phyloP scores from a whole-genome alignment of 2,329 filamentous ascomycete species.

The Laburnicola sp. region DNA sequence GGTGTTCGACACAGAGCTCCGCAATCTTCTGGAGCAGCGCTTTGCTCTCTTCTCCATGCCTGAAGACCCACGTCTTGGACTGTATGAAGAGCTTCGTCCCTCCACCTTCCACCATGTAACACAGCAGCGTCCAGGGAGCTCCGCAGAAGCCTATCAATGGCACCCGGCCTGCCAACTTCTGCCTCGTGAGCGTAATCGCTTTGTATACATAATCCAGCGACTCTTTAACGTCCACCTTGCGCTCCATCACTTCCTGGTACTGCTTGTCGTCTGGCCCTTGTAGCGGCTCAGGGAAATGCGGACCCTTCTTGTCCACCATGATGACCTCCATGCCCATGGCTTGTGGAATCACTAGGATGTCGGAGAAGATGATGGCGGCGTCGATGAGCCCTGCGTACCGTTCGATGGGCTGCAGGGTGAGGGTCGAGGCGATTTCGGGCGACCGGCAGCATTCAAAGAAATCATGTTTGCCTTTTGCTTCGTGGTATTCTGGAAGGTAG shows the following conservation, averaged over 20 bases:
- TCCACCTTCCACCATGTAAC: constrained; percentile 98
- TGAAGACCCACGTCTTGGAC: constrained; percentile 96
- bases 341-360: constrained; percentile 96
- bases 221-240: constrained; percentile 78
- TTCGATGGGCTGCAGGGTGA: constrained; percentile 94
- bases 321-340: constrained; percentile 98
- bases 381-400: constrained; percentile 89
- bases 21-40: constrained; percentile 86
- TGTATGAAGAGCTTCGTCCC: constrained; percentile 94
- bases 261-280: constrained; percentile 78
- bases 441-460: constrained; percentile 98
- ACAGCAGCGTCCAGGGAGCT: constrained; percentile 93
- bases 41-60: constrained; percentile 78
- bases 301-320: constrained; percentile 97
- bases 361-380: constrained; percentile 97
- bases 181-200: constrained; percentile 86
- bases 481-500: constrained; percentile 96
- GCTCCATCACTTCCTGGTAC: constrained; percentile 74
- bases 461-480: constrained; percentile 86
- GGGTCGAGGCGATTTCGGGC: constrained; percentile 86
- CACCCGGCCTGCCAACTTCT: constrained; percentile 84
- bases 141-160: constrained; percentile 96
- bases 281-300: constrained; percentile 87
- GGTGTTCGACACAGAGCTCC: constrained; percentile 90
- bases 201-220: constrained; percentile 95